A percentile compares a stretch with the other conserved stretches of the same genome.
Evolutionary conservation across 2,329 filamentous ascomycete genomes (phyloP).

Genomic region (Colletotrichum zoysiae): DNA sequence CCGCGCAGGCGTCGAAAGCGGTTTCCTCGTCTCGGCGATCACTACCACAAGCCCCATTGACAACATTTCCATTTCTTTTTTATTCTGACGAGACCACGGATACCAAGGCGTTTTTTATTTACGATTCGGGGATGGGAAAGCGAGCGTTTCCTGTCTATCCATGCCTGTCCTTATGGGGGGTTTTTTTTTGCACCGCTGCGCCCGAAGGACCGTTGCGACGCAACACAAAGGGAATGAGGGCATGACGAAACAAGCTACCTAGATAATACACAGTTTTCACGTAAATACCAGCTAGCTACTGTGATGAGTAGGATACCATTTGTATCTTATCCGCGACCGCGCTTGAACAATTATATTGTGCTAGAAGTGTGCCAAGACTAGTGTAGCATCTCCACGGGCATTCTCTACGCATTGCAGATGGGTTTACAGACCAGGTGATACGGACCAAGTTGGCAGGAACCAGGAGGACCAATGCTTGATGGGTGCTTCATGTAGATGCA

Average conservation of each 20-base stretch:
- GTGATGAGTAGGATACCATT: background rate
- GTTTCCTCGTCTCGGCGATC: background rate
- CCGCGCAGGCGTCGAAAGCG: background rate
- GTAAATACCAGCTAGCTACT: background rate
- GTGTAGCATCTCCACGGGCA: background rate
- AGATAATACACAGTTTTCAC: slow-evolving; percentile 10
- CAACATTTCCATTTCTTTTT: background rate
- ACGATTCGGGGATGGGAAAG: slow-evolving; percentile 2
- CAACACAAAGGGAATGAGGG: background rate
- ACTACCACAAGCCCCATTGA: background rate
- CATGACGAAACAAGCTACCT: slow-evolving; percentile 10
- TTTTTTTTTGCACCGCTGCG: background rate
- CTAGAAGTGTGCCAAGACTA: background rate
- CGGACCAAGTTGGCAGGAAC: background rate
- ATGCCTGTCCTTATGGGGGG: slow-evolving; percentile 37
- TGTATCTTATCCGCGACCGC: background rate
- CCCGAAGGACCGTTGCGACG: background rate
- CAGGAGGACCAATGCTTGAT: background rate
- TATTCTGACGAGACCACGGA: slow-evolving; percentile 20
- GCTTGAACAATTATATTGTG: too few species aligned
- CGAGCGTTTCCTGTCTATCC: slow-evolving; percentile 29
- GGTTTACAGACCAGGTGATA: background rate
- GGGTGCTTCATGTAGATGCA: background rate
- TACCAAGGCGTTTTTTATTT: slow-evolving; percentile 20
- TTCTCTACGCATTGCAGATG: background rate